phyloP scores from a whole-genome alignment of 1,284 basidiomycete genomes.

The Trichosporon ovoides region DNA sequence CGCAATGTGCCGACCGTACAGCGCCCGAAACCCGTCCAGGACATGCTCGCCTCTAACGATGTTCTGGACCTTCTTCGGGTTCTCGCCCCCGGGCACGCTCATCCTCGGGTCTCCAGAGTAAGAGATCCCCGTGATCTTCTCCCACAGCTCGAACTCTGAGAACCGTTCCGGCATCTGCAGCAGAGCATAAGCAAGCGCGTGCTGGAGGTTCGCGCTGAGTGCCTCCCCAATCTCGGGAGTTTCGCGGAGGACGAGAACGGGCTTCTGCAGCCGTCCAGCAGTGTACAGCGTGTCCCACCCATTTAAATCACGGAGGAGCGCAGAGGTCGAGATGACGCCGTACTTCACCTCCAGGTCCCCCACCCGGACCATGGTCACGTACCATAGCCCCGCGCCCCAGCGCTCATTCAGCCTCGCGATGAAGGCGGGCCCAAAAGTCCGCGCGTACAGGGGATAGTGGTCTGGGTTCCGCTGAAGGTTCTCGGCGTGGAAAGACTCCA shows the following conservation, averaged over 20 bases:
- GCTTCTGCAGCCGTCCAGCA: slow-evolving; percentile 95
- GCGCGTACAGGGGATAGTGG: slow-evolving; percentile 83
- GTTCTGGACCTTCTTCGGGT: slow-evolving; percentile 87
- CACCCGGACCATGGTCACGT: slow-evolving; percentile 79
- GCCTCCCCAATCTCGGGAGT: no score
- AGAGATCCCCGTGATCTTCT: slow-evolving; percentile 76
- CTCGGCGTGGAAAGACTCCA: slow-evolving; percentile 87
- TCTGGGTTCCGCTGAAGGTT: slow-evolving; percentile 84
- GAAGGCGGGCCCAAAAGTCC: slow-evolving; percentile 66
- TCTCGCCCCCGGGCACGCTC: slow-evolving; percentile 82
- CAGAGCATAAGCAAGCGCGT: no score
- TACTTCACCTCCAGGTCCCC: slow-evolving; percentile 87
- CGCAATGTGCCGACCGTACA: slow-evolving; percentile 73
- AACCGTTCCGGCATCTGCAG: slow-evolving; percentile 59
- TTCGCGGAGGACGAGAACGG: slow-evolving; percentile 78
- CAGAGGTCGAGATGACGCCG: slow-evolving; percentile 89
- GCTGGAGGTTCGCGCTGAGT: no score
- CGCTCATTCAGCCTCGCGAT: slow-evolving; percentile 68
- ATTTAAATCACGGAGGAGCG: slow-evolving; percentile 79
- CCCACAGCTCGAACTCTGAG: slow-evolving; percentile 75
- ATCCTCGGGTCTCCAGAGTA: slow-evolving; percentile 87
- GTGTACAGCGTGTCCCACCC: slow-evolving; percentile 93
- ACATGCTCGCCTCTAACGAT: slow-evolving; percentile 71
- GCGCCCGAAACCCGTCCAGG: slow-evolving; percentile 71
- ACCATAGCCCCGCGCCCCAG: slow-evolving; percentile 86